Base-by-base conservation (phyloP, 2,329 filamentous ascomycete genomes). In the Zymoseptoria brevis region DNA sequence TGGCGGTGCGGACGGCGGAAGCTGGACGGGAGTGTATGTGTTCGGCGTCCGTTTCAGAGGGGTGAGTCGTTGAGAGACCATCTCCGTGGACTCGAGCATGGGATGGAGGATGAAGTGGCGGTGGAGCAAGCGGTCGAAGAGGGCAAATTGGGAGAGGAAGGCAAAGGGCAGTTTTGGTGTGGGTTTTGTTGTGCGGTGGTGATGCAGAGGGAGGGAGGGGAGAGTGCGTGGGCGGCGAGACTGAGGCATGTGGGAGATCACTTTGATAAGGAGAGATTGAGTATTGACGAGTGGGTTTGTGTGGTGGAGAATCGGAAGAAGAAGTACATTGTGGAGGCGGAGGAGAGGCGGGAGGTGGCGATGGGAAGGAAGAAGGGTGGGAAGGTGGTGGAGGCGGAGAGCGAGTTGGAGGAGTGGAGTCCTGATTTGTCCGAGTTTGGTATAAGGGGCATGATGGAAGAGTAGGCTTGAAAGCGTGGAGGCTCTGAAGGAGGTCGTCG, bases 181-280 rank as follows among this genome's bases (percentile, higher is more conserved):
- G 91, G 91, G 0, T 96, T 96, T 71, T 96, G 90, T 71, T 68
- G 75, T 16, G 67, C 74, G 19, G 77, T 85, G 19, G 75, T 90
- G 13, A 72, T 76, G n/a, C 76, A 85, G 29, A 69, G 75, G 30
- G 75, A 59, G 8, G 53, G 76, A 21, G 74, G 75, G 35, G 79
- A 81, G 3, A 71, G 63, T 45, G 63, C 64, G 4, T 57, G 55
- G 56, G 65, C 66, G 22, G 22, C 48, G 24, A 63, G 85, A 2
- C 84, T 83, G 63, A 77, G 92, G 65, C 90, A 96, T 68, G 92
- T 96, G 63, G 89, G 91, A 60, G 72, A 82, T 16, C 88, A 90
- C 68, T 85, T 87, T 62, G 81, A 80, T 57, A 84, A 83, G 26
- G 79, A 82, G 2, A 71, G 74, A 6, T 77, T 68, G 65, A 68